phyloP scores from a whole-genome alignment of 78 protist genomes.

The Cavenderia fasciculata region DNA sequence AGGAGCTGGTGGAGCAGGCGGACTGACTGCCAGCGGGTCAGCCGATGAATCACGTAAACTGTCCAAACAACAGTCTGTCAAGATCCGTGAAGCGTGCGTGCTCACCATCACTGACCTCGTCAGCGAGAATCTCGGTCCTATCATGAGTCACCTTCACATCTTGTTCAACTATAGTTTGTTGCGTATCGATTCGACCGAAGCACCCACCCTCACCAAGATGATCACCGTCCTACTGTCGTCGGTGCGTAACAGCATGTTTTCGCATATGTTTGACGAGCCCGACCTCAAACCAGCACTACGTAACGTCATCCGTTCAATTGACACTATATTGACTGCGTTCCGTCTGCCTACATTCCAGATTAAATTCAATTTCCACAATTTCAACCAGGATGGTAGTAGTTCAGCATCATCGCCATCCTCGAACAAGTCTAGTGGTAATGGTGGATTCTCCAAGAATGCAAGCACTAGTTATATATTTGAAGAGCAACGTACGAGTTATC shows the following conservation, averaged over 20 bases:
- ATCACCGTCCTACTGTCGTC: conserved; percentile 35
- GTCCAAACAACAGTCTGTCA: conserved; percentile 18
- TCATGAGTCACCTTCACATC: conserved; percentile 55
- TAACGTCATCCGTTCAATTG: conserved; percentile 30
- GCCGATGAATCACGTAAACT: background rate
- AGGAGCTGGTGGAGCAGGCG: background rate
- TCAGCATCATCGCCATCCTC: background rate
- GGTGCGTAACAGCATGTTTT: conserved; percentile 58
- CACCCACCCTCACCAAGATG: conserved; percentile 33
- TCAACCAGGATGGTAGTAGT: background rate
- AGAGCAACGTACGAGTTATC: no score
- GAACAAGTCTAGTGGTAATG: background rate
- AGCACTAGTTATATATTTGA: no score
- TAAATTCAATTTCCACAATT: conserved; percentile 52
- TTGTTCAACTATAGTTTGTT: conserved; percentile 48
- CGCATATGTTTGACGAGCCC: conserved; percentile 33
- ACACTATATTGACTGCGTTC: conserved; percentile 41
- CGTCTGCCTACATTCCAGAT: conserved; percentile 71
- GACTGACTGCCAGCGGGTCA: background rate
- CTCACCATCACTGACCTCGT: conserved; percentile 26
- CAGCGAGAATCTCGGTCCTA: conserved; percentile 39
- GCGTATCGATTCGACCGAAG: conserved; percentile 35
- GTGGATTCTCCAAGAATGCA: no score
- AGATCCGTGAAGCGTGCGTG: conserved; percentile 50
- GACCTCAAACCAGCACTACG: background rate